Base-by-base conservation (phyloP, 495 filamentous ascomycete species). In the Amniculicola lignicola region DNA sequence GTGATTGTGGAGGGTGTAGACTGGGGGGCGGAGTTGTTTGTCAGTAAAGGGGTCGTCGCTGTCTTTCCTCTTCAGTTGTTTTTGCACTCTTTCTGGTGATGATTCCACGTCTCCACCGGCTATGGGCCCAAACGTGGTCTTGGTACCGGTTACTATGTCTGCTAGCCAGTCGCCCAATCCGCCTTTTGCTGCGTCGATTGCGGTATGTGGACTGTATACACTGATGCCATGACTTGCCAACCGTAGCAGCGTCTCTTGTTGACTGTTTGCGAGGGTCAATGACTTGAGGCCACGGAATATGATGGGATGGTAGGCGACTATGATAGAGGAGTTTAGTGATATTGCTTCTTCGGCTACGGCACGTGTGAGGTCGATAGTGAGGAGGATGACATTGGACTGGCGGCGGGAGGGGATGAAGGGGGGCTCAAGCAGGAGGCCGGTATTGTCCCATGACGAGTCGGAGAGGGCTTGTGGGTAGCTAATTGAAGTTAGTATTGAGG, bases 161-260 rank as follows among this genome's bases (percentile, higher is more conserved):
- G 87, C 90, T 16, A 98, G 85, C 93, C 93, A 98, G 73, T 96
- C 90, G 54, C 88, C 91, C 54, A 97, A 79, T 19, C 93, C 93
- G 14, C 84, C 87, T 4, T 84, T 82, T 0, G 87, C 87, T 22
- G 90, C 89, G 72, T 98, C 93, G 46, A 96, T 81, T 2, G 93
- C 91, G 0, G 92, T 97, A 66, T 98, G 93, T 0, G 93, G 93
- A 46, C 84, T 89, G 74, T 98, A 98, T 54, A 71, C 90, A 62
- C 89, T 91, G 60, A 96, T 91, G 15, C 94, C 91, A 72, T 88
- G 82, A 35, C 87, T 84, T n/a, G 84, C 86, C 2, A 98, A 78
- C 41, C 85, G 81, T 5, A 98, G 77, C 41, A 97, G 79, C 19
- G 84, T 85, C 52, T 84, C 80, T 72, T 97, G 94, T 64, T 96